phyloP scores from a whole-genome alignment of 2,329 filamentous ascomycete genomes.

The Fonsecaea erecta region DNA sequence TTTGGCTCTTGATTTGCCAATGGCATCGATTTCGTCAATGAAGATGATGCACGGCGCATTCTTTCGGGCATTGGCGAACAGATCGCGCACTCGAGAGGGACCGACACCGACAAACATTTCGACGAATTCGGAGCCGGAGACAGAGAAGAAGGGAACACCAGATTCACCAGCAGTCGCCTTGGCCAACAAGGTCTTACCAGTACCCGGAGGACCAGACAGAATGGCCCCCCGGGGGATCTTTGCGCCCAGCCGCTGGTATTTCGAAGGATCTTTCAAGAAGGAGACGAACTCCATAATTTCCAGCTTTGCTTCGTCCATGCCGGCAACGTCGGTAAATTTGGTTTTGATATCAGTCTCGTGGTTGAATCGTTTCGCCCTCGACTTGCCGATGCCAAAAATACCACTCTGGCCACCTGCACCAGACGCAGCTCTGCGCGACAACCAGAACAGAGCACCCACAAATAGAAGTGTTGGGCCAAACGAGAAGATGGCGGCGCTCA shows the following conservation, averaged over 20 bases:
- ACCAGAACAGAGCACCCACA: constrained; percentile 79
- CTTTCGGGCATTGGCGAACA: constrained; percentile 93
- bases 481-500: constrained; percentile 72
- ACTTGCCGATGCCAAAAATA: constrained; percentile 95
- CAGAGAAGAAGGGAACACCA: constrained; percentile 95
- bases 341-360: constrained; percentile 95
- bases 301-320: constrained; percentile 96
- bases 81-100: constrained; percentile 88
- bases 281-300: constrained; percentile 99
- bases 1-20: constrained; percentile 86
- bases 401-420: constrained; percentile 70
- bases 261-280: constrained; percentile 90
- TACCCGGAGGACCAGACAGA: constrained; percentile 94
- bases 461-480: constrained; percentile 89
- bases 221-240: constrained; percentile 98
- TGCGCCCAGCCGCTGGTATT: constrained; percentile 90
- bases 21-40: constrained; percentile 98
- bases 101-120: constrained; percentile 99
- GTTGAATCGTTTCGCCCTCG: constrained; percentile 95
- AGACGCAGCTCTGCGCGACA: constrained; percentile 74
- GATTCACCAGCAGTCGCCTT: constrained; percentile 98
- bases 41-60: constrained; percentile 98
- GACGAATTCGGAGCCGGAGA: constrained; percentile 97
- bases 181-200: constrained; percentile 94
- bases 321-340: constrained; percentile 95